Percentiles rank a stretch among this genome's conserved stretches.
These are phyloP conservation scores for Protomyces inundatus DNA, from an alignment of 1,139 yeast species.

Conservation along the genomic window DNA sequence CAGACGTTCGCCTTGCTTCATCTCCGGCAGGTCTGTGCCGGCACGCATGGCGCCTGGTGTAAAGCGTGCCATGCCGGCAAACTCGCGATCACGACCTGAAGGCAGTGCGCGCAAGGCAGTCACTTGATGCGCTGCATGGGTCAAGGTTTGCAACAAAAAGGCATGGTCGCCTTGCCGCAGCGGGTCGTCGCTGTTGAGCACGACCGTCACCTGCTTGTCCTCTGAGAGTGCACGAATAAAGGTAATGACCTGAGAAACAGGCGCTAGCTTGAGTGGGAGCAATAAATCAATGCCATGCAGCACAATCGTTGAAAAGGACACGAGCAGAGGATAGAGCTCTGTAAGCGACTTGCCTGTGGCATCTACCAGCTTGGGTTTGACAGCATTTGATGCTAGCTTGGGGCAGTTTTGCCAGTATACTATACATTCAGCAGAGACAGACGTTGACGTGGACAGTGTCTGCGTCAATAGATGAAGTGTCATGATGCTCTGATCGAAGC, in stretches of 20 bases:
- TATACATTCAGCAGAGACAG: slow-evolving; percentile 12
- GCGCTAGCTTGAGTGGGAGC: slow-evolving; percentile 7
- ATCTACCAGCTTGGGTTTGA: slow-evolving; percentile 5
- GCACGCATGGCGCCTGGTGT: slow-evolving; percentile 1
- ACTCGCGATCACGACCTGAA: slow-evolving; percentile 16
- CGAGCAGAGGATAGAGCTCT: background rate
- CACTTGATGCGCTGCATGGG: slow-evolving; percentile 13
- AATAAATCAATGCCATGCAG: slow-evolving; percentile 12
- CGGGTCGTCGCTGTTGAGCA: slow-evolving; percentile 17
- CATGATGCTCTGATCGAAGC: background rate
- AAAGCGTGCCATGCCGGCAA: slow-evolving; percentile 20
- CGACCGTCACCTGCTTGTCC: background rate
- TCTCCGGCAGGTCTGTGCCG: background rate
- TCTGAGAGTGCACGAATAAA: slow-evolving; percentile 3
- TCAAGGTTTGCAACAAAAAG: slow-evolving; percentile 1
- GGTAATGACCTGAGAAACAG: background rate
- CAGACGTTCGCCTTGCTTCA: slow-evolving; percentile 13
- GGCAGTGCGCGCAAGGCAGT: slow-evolving; percentile 10
- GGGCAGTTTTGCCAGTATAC: slow-evolving; percentile 19
- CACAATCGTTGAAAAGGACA: background rate
- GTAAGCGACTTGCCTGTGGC: slow-evolving; percentile 13
- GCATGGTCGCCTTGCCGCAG: slow-evolving; percentile 10
- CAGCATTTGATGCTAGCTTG: background rate
- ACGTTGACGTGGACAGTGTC: slow-evolving; percentile 11
- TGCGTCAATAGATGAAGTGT: slow-evolving; percentile 4